A percentile compares a stretch with the other conserved stretches of the same genome.
Evolutionary conservation across 768 basidiomycete species (phyloP).

Genomic region (Pleurotus pulmonarius): DNA sequence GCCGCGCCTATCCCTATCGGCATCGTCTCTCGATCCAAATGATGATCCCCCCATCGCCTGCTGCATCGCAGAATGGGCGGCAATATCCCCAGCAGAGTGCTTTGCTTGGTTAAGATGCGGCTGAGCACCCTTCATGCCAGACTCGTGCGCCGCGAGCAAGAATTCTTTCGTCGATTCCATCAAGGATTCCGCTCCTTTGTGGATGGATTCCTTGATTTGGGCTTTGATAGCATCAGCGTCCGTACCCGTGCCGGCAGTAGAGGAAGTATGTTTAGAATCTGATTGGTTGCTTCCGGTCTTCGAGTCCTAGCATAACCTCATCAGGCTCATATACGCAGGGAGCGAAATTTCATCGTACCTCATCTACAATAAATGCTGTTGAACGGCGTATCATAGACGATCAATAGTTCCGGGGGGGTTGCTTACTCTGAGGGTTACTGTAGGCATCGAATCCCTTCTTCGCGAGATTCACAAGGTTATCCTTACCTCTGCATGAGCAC

Average conservation of each 20-base stretch:
- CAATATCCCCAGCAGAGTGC: background rate
- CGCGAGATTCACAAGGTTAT: slow-evolving; percentile 65
- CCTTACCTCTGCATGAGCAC: slow-evolving; percentile 31
- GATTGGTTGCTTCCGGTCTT: background rate
- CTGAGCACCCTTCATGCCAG: background rate
- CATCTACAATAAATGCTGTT: background rate
- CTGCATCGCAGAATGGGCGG: background rate
- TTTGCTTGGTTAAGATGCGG: slow-evolving; percentile 1
- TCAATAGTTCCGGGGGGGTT: background rate
- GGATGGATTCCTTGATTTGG: background rate
- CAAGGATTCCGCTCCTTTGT: background rate
- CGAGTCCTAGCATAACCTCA: background rate
- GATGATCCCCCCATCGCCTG: background rate
- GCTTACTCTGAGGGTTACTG: slow-evolving; percentile 38
- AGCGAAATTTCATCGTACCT: background rate
- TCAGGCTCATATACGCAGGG: background rate
- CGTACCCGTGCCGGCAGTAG: background rate
- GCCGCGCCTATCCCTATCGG: background rate
- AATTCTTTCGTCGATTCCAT: slow-evolving; percentile 3
- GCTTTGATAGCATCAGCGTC: slow-evolving; percentile 6
- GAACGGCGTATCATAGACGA: background rate
- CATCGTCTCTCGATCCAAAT: background rate
- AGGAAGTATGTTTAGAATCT: background rate
- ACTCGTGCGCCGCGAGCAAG: background rate
- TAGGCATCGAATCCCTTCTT: slow-evolving; percentile 62